phyloP scores from a whole-genome alignment of 768 basidiomycete species.

The Termitomyces sp. region DNA sequence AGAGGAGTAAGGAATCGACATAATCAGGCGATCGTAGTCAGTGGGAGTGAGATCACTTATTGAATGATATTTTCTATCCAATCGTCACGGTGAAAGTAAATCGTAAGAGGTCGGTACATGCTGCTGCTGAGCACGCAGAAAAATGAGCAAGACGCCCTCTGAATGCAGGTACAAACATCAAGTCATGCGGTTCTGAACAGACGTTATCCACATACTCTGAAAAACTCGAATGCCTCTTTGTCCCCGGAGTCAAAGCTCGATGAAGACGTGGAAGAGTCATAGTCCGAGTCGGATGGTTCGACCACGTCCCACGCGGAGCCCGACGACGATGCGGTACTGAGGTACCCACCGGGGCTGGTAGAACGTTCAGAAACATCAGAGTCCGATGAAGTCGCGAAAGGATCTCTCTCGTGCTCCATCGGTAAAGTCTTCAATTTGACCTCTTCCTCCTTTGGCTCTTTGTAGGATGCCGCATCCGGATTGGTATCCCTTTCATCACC shows the following conservation, averaged over 20 bases:
- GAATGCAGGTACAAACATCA: neutral
- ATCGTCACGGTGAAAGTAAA: too few species aligned
- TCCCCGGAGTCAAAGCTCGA: neutral
- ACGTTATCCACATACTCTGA: neutral
- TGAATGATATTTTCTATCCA: too few species aligned
- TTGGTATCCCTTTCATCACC: neutral
- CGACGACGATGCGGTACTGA: neutral
- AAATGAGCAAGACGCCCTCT: too few species aligned
- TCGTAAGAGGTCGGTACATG: too few species aligned
- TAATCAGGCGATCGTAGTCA: too few species aligned
- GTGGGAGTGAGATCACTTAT: too few species aligned
- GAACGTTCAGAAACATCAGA: conserved; percentile 2
- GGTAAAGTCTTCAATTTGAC: neutral
- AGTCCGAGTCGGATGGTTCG: conserved; percentile 6
- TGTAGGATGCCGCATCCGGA: neutral
- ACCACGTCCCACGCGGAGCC: conserved; percentile 4
- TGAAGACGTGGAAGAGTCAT: neutral
- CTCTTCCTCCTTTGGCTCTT: neutral
- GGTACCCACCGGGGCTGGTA: neutral
- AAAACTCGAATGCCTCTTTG: neutral
- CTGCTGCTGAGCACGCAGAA: too few species aligned
- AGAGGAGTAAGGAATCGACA: too few species aligned
- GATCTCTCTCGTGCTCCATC: neutral
- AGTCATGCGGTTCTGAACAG: neutral
- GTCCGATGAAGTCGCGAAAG: conserved; percentile 1